These are phyloP conservation scores for Colletotrichum caudatum DNA, from an alignment of 2,329 filamentous ascomycete genomes.

Conservation along the genomic window DNA sequence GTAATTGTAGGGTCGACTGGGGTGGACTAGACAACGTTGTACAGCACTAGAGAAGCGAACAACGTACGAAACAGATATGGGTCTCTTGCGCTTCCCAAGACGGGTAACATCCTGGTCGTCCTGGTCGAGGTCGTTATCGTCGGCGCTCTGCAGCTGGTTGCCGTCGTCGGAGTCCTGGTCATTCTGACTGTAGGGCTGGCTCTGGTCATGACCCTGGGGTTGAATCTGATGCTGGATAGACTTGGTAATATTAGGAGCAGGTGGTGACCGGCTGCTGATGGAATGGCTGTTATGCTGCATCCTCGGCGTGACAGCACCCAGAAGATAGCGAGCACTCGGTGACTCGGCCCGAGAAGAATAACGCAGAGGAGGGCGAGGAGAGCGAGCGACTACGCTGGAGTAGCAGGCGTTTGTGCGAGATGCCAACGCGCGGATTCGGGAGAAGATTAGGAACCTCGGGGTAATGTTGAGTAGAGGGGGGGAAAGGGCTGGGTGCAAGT, in stretches of 20 bases:
- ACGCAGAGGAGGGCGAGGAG: conserved; percentile 18
- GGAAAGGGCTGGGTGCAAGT: conserved; percentile 41
- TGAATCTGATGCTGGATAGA: conserved; percentile 16
- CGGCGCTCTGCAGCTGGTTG: conserved; percentile 56
- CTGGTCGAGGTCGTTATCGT: conserved; percentile 58
- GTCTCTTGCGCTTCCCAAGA: conserved; percentile 69
- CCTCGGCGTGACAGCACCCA: conserved; percentile 23
- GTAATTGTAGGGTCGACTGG: conserved; percentile 30
- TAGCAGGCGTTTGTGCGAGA: conserved; percentile 33
- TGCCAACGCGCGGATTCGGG: conserved; percentile 32
- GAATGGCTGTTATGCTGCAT: conserved; percentile 44
- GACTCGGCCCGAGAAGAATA: conserved; percentile 23
- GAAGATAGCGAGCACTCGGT: conserved; percentile 8
- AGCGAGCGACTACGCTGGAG: conserved; percentile 41
- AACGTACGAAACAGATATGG: conserved; percentile 71
- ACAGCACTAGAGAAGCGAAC: conserved; percentile 30
- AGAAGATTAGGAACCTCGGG: conserved; percentile 51
- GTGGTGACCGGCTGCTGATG: conserved; percentile 39
- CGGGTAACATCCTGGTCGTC: conserved; percentile 58
- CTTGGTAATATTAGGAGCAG: conserved; percentile 33
- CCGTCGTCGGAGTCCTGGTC: conserved; percentile 63
- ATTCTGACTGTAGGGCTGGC: conserved; percentile 28
- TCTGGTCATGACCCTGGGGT: conserved; percentile 11
- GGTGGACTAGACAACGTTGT: conserved; percentile 15
- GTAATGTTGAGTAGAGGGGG: conserved; percentile 60